Base-by-base conservation (phyloP, 2,329 filamentous ascomycete genomes). In the Trichoderma cornu-damae region DNA sequence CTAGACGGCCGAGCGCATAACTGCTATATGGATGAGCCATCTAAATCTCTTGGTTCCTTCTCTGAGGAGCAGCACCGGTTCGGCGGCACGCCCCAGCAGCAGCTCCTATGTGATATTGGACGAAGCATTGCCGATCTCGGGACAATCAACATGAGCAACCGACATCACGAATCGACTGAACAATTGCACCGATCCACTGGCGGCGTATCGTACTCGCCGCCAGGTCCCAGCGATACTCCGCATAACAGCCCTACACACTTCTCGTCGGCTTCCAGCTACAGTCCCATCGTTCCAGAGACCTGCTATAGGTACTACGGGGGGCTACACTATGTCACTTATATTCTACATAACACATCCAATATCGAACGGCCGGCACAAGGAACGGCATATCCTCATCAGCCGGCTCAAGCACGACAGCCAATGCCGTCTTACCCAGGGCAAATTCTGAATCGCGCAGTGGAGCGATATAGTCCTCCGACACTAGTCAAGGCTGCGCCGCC, bases 91-190 rank as follows among this genome's bases (percentile, higher is more conserved):
- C 73, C 76, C 3, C 74, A 73, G 52, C 75, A 76, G 53, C 68
- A 72, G 34, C 83, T 78, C 66, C 37, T 40, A 6, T 87, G 84
- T 63, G 76, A 85, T 28, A 79, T 83, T 1, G 83, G 86, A 57
- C 80, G 84, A 61, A 78, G 76, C 66, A 85, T 85, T 63, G 82
- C 83, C 8, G 81, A 79, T 11, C 79, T 86, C 5, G 82, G 81
- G 30, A 85, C 81, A 11, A 80, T 85, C 77, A 82, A 80, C 68
- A 77, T 80, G 9, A 77, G 75, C 61, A 65, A 74, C 6, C 71
- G 77, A 57, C 82, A 82, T 67, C 79, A 81, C 50, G 73, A 74
- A 77, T n/a, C 74, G 76, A 34, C 76, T 28, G 42, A 77, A 61
- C 75, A 77, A 46, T 71, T 75, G 24, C 78, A 79, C 57, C 70